phyloP scores from a whole-genome alignment of 176 grass and related monocot species.

The Musa itinerans region DNA sequence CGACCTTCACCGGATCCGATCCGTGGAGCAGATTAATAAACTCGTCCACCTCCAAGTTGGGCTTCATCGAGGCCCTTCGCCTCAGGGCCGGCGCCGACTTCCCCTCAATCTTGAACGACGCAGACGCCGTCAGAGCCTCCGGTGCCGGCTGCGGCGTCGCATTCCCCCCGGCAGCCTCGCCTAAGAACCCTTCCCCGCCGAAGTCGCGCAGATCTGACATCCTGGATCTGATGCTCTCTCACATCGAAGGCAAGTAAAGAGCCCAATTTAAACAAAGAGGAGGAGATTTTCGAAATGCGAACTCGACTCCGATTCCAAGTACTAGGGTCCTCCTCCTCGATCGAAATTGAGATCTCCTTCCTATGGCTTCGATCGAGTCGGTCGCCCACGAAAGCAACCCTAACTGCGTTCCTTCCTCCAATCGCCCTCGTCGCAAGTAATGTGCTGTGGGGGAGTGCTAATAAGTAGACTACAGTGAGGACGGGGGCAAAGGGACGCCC shows the following conservation, averaged over 20 bases:
- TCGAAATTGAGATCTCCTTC: background rate
- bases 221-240: constrained; percentile 47
- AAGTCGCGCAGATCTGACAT: constrained; percentile 54
- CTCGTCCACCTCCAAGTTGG: constrained; percentile 89
- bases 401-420: background rate
- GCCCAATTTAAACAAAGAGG: background rate
- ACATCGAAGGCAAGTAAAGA: constrained; percentile 5
- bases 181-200: constrained; percentile 28
- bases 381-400: background rate
- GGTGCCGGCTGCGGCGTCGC: background rate
- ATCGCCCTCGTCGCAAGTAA: background rate
- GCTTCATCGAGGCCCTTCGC: constrained; percentile 49
- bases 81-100: constrained; percentile 18
- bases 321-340: background rate
- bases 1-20: constrained; percentile 95
- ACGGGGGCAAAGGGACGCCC: background rate
- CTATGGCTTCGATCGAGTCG: background rate
- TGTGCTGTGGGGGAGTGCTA: background rate
- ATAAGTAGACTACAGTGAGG: constrained; percentile 10
- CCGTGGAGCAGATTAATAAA: constrained; percentile 95
- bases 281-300: background rate
- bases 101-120: constrained; percentile 34
- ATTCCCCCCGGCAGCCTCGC: constrained; percentile 9
- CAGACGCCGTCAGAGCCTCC: constrained; percentile 21
- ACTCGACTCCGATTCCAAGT: background rate